Evolutionary conservation across 1,139 yeast genomes (phyloP).

Genomic region (Pichia sp.): DNA sequence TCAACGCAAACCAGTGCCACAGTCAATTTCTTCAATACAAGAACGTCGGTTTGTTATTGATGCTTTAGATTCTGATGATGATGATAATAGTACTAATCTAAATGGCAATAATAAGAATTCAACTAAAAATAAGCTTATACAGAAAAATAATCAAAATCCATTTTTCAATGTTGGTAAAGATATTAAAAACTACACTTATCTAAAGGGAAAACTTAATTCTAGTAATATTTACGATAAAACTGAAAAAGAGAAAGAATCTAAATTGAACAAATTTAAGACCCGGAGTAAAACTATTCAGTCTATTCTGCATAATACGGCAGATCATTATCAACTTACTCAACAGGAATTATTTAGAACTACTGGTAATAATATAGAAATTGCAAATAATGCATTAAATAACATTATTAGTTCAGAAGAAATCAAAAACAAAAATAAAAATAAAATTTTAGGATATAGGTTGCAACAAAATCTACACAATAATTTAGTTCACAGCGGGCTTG

Average conservation of each 20-base stretch:
- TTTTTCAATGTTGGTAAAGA: too few species aligned
- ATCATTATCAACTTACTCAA: slow-evolving; percentile 18
- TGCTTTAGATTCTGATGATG: slow-evolving; percentile 18
- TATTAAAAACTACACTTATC: too few species aligned
- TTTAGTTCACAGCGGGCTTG: too few species aligned
- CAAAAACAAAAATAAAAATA: background rate
- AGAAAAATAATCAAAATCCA: too few species aligned
- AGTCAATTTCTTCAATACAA: background rate
- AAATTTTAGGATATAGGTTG: too few species aligned
- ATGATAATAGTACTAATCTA: slow-evolving; percentile 2
- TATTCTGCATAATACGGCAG: slow-evolving; percentile 23
- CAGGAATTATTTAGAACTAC: slow-evolving; percentile 12
- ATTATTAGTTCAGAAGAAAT: too few species aligned
- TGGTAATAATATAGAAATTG: background rate
- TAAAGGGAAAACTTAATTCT: background rate
- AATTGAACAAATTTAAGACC: slow-evolving; percentile 19
- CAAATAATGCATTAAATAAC: too few species aligned
- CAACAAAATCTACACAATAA: too few species aligned
- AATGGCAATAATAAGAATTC: background rate
- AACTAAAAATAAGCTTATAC: background rate
- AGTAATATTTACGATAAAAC: background rate
- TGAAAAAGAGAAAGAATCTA: slow-evolving; percentile 16
- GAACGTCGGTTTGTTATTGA: slow-evolving; percentile 6
- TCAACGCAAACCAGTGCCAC: background rate
- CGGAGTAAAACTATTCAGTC: slow-evolving; percentile 22